Conservation (phyloP, 495 filamentous ascomycete genomes). For the Aspergillus bridgeri region DNA sequence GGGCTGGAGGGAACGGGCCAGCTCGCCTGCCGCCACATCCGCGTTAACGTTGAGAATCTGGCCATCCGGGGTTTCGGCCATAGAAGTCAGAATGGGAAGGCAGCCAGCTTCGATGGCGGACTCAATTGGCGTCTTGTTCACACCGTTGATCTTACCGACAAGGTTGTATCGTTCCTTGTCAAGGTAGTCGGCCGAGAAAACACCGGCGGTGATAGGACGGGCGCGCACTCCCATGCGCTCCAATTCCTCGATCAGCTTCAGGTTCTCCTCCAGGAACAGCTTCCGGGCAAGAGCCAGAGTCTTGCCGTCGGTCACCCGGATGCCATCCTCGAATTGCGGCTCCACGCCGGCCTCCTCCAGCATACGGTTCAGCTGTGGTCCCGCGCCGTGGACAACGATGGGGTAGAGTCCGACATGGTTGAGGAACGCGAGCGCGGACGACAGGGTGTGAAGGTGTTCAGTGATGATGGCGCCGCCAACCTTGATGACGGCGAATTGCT, state of each 20-base stretch:
- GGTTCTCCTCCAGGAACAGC: constrained; percentile 92
- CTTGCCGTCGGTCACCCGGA: constrained; percentile 93
- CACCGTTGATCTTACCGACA: constrained; percentile 92
- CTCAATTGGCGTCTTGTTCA: constrained; percentile 89
- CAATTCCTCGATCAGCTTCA: constrained; percentile 89
- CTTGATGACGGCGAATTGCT: constrained; percentile 99
- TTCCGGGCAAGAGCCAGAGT: constrained; percentile 86
- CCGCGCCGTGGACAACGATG: constrained; percentile 94
- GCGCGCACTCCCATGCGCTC: constrained; percentile 90
- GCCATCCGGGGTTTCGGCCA: constrained; percentile 91
- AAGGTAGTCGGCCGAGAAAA: constrained; percentile 92
- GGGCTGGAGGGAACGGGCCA: constrained; percentile 85
- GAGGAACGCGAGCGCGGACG: constrained; percentile 83
- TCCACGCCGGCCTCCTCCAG: constrained; percentile 90
- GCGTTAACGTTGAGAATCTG: constrained; percentile 98
- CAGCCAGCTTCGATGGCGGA: constrained; percentile 88
- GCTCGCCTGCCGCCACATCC: constrained; percentile 91
- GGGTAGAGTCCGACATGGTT: constrained; percentile 95
- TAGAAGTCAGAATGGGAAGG: constrained; percentile 91
- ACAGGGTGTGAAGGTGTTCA: constrained; percentile 87
- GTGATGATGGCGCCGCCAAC: constrained; percentile 97
- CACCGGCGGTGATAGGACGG: constrained; percentile 86
- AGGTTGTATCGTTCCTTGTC: constrained; percentile 92
- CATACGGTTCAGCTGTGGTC: constrained; percentile 93
- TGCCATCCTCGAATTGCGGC: constrained; percentile 95